Conservation (phyloP, 345 rosid genomes). For the Turritis glabra region DNA sequence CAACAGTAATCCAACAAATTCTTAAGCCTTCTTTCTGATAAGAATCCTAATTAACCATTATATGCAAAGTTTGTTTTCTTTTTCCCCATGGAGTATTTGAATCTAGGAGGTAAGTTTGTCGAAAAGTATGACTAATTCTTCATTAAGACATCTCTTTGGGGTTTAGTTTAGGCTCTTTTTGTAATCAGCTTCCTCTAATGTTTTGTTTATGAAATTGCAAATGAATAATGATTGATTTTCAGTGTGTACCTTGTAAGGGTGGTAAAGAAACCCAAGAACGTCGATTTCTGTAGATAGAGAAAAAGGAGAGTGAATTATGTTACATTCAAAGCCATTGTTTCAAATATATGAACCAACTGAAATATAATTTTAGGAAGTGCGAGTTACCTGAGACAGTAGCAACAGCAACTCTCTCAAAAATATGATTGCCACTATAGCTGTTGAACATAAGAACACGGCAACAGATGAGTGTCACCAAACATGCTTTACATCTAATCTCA, state of each 20-base stretch:
- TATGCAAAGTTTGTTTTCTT: background rate
- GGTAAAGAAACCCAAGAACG: slow-evolving; percentile 39
- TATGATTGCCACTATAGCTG: slow-evolving; percentile 72
- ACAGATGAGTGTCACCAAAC: slow-evolving; percentile 9
- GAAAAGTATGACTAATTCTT: background rate
- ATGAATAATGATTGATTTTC: background rate
- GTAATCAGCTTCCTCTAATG: background rate
- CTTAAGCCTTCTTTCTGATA: background rate
- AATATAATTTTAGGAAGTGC: background rate
- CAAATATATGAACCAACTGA: background rate
- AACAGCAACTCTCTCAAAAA: slow-evolving; percentile 63
- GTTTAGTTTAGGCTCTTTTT: background rate
- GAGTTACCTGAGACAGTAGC: slow-evolving; percentile 54
- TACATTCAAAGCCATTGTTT: background rate
- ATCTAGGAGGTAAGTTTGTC: background rate
- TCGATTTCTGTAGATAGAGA: slow-evolving; percentile 52
- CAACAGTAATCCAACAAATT: slow-evolving; percentile 28
- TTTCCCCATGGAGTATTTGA: background rate
- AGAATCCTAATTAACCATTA: background rate
- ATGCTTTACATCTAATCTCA: background rate
- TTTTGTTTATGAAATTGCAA: background rate
- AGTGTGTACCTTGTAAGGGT: slow-evolving; percentile 59
- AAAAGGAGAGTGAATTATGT: background rate
- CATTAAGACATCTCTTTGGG: background rate
- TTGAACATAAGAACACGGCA: slow-evolving; percentile 35